phyloP scores from a whole-genome alignment of 169 alveolate genomes.

The Cryptosporidium sp. region DNA sequence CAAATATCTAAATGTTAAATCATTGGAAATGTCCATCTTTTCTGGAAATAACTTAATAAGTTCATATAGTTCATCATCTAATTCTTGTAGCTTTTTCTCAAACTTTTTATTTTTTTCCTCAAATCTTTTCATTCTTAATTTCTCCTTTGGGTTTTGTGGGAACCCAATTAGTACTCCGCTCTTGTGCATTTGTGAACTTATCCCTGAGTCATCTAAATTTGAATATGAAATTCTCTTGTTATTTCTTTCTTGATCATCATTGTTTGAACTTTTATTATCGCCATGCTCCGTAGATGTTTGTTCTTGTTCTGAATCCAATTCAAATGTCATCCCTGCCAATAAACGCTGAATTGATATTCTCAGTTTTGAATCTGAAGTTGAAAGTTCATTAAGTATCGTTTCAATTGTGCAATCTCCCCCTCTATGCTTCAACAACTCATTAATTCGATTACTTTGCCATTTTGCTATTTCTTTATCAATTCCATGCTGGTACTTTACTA shows the following conservation, averaged over 20 bases:
- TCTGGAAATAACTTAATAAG: constrained; percentile 37
- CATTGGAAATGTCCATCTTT: constrained; percentile 32
- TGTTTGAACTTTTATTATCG: background rate
- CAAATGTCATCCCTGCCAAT: constrained; percentile 21
- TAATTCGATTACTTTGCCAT: constrained; percentile 68
- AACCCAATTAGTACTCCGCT: background rate
- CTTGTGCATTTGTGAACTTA: background rate
- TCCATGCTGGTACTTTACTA: constrained; percentile 71
- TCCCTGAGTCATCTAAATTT: background rate
- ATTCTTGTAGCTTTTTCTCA: constrained; percentile 14
- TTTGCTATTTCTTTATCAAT: constrained; percentile 56
- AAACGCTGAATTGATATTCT: constrained; percentile 38
- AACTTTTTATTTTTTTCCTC: background rate
- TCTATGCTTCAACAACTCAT: constrained; percentile 43
- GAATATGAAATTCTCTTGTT: background rate
- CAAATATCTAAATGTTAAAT: constrained; percentile 13
- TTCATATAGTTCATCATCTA: constrained; percentile 31
- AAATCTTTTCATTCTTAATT: constrained; percentile 1
- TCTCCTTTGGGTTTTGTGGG: constrained; percentile 35
- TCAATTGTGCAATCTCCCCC: constrained; percentile 75
- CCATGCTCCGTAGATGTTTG: background rate
- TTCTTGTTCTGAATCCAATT: constrained; percentile 1
- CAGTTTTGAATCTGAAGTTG: constrained; percentile 29
- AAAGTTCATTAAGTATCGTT: constrained; percentile 47
- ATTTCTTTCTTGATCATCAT: background rate